These are phyloP conservation scores for Tylopilus subfusipes DNA, from an alignment of 768 basidiomycete genomes.

Conservation along the genomic window DNA sequence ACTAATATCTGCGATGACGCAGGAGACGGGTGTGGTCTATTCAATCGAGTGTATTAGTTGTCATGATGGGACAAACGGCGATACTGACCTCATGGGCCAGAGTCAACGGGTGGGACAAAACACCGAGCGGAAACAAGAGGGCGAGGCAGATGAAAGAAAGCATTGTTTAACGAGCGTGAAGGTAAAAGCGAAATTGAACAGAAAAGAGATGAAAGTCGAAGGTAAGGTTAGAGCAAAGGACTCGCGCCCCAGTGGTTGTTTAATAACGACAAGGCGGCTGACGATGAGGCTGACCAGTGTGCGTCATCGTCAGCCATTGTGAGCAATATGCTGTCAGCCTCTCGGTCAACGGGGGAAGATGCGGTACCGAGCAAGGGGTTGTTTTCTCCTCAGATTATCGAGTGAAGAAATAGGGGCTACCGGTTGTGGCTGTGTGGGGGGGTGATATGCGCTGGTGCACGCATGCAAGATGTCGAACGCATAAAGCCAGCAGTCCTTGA, in stretches of 20 bases:
- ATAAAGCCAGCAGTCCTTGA: no score
- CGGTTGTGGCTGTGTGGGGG: neutral
- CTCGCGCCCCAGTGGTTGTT: no score
- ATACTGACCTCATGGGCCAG: conserved; percentile 7
- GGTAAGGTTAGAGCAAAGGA: neutral
- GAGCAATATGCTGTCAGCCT: neutral
- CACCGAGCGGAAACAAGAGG: conserved; percentile 19
- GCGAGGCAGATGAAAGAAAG: conserved; percentile 17
- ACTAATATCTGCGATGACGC: conserved; percentile 27
- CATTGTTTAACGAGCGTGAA: conserved; percentile 20
- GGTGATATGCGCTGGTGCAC: no score
- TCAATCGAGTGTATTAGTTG: neutral
- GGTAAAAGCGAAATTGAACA: neutral
- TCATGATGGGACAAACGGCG: neutral
- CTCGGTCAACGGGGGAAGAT: neutral
- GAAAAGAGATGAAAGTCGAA: neutral
- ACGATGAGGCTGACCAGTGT: conserved; percentile 11
- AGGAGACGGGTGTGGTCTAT: conserved; percentile 16
- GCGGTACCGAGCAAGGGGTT: neutral
- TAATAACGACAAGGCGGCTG: conserved; percentile 14
- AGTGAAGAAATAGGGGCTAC: no score
- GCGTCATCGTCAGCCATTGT: conserved; percentile 1
- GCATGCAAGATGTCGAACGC: neutral
- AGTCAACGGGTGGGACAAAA: conserved; percentile 19
- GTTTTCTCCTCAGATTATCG: no score